Conservation (phyloP, 2,329 filamentous ascomycete species). For the Verticillium albo-atrum region DNA sequence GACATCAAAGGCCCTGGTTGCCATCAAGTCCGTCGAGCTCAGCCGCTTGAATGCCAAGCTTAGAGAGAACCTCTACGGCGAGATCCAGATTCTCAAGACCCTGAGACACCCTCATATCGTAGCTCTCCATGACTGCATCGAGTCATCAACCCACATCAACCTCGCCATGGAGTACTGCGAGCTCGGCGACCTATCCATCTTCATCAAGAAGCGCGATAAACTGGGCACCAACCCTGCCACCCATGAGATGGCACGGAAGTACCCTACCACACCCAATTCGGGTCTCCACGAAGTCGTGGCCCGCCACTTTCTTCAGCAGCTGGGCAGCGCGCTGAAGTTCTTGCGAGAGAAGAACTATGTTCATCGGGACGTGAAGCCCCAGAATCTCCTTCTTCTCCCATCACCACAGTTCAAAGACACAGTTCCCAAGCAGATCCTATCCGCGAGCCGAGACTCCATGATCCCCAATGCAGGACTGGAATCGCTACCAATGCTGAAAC, state of each 20-base stretch:
- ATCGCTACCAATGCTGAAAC: slow-evolving; percentile 84
- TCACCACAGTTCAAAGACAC: slow-evolving; percentile 66
- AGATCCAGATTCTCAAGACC: slow-evolving; percentile 92
- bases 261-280: slow-evolving; percentile 75
- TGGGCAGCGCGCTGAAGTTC: slow-evolving; percentile 87
- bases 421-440: slow-evolving; percentile 64
- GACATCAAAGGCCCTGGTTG: slow-evolving; percentile 78
- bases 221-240: slow-evolving; percentile 76
- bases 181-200: slow-evolving; percentile 86
- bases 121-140: slow-evolving; percentile 89
- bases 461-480: slow-evolving; percentile 76
- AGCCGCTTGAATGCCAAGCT: slow-evolving; percentile 91
- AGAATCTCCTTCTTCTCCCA: slow-evolving; percentile 88
- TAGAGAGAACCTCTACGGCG: slow-evolving; percentile 90
- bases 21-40: slow-evolving; percentile 94
- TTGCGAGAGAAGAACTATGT: slow-evolving; percentile 81
- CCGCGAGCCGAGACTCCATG: slow-evolving; percentile 72
- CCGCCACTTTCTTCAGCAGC: slow-evolving; percentile 92
- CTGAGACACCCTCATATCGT: slow-evolving; percentile 96
- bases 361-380: slow-evolving; percentile 95
- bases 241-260: slow-evolving; percentile 86
- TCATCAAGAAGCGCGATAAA: slow-evolving; percentile 90
- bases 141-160: slow-evolving; percentile 84
- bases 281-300: slow-evolving; percentile 97
- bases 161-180: slow-evolving; percentile 99